These are phyloP conservation scores for Fomitopsis palustris DNA, from an alignment of 1,284 basidiomycete species.

Conservation along the genomic window DNA sequence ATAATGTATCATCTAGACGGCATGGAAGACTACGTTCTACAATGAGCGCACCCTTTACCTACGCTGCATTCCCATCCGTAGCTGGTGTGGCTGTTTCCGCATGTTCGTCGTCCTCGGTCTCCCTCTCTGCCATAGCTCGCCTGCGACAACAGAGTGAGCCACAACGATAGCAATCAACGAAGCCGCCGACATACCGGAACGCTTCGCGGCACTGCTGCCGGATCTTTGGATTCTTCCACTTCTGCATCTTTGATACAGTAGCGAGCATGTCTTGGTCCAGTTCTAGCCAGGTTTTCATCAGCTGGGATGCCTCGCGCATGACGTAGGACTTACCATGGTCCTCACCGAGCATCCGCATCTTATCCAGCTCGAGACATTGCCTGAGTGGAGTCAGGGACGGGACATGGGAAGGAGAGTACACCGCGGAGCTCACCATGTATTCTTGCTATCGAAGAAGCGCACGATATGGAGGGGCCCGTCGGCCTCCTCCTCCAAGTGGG, in stretches of 20 bases:
- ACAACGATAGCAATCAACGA: background rate
- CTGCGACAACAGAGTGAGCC: background rate
- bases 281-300: constrained; percentile 10
- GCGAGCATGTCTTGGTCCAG: constrained; percentile 28
- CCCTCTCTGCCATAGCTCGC: constrained; percentile 6
- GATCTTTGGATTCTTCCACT: constrained; percentile 25
- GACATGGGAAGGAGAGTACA: background rate
- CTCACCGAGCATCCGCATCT: constrained; percentile 38
- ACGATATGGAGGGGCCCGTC: constrained; percentile 34
- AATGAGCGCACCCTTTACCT: too few relatives aligned
- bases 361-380: constrained; percentile 36
- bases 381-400: constrained; percentile 13
- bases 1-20: too few relatives aligned
- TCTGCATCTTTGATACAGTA: constrained; percentile 25
- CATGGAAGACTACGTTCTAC: too few relatives aligned
- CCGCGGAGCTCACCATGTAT: constrained; percentile 32
- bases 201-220: constrained; percentile 29
- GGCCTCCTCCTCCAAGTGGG: constrained; percentile 6
- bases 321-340: constrained; percentile 32
- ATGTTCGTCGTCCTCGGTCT: constrained; percentile 1
- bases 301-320: background rate
- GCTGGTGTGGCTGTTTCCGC: background rate
- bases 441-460: constrained; percentile 44
- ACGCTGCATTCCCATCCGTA: background rate
- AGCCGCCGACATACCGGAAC: constrained; percentile 21